A percentile compares a stretch with the other conserved stretches of the same genome.
Conservation (phyloP, 257 asterid species). For the Penstemon eatonii region DNA sequence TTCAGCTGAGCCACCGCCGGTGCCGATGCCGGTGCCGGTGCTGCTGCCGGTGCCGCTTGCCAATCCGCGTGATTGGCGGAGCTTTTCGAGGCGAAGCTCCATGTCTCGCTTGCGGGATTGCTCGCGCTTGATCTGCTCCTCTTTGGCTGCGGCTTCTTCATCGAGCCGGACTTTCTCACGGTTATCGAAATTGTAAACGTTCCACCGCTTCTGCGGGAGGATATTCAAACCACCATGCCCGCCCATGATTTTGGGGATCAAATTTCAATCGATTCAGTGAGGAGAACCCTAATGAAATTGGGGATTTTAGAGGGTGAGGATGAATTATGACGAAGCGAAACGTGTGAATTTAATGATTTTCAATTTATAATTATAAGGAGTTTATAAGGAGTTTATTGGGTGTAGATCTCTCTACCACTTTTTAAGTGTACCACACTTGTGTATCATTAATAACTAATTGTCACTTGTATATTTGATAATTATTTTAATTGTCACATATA, state of each 20-base stretch:
- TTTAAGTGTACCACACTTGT: no score
- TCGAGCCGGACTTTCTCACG: conserved; percentile 88
- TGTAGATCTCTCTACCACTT: no score
- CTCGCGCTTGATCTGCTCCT: conserved; percentile 87
- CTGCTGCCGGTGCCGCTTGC: conserved; percentile 21
- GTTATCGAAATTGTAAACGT: conserved; percentile 88
- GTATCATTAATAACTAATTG: no score
- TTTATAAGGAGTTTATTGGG: no score
- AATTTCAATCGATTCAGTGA: no score
- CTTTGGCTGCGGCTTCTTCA: conserved; percentile 93
- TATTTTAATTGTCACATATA: no score
- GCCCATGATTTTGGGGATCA: conserved; percentile 51
- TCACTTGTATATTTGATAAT: no score
- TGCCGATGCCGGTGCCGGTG: not conserved
- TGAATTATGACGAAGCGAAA: no score
- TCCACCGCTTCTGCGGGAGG: conserved; percentile 98
- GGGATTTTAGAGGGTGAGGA: no score
- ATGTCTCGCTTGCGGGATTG: conserved; percentile 71
- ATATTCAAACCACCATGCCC: conserved; percentile 97
- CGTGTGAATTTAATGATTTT: no score
- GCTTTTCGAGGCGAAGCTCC: conserved; percentile 71
- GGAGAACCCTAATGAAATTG: no score
- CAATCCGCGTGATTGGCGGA: conserved; percentile 79
- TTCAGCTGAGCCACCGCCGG: conserved; percentile 18
- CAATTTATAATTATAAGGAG: no score